Percentiles rank a stretch among this genome's conserved stretches.
Conservation (phyloP, 108 stramenopile species). For the Phaeodactylum tricornutum region DNA sequence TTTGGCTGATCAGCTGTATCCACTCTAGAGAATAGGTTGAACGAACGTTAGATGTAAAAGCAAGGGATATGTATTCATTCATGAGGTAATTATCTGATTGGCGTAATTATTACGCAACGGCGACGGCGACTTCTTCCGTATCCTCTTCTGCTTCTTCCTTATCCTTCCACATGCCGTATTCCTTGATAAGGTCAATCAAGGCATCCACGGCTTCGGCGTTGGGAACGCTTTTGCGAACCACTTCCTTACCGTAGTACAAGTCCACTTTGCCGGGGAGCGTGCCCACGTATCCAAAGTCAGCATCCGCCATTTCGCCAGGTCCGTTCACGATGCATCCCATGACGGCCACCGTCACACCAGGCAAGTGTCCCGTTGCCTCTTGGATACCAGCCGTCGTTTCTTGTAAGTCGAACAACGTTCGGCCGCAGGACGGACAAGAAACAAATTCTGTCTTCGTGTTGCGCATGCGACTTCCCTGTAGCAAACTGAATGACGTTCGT, state of each 20-base stretch:
- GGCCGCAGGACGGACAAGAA: slow-evolving; percentile 94
- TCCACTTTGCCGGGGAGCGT: slow-evolving; percentile 94
- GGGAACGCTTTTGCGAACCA: slow-evolving; percentile 84
- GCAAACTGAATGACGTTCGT: slow-evolving; percentile 73
- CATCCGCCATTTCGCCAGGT: slow-evolving; percentile 97
- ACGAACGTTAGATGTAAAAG: too few relatives aligned
- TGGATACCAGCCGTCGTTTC: slow-evolving; percentile 89
- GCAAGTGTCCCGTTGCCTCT: slow-evolving; percentile 90
- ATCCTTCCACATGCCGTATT: slow-evolving; percentile 92
- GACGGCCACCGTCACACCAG: slow-evolving; percentile 94
- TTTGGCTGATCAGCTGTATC: too few relatives aligned
- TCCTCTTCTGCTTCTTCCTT: slow-evolving; percentile 70
- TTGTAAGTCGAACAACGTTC: slow-evolving; percentile 96
- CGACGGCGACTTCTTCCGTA: slow-evolving; percentile 31
- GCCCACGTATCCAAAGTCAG: slow-evolving; percentile 97
- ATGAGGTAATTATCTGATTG: slow-evolving; percentile 1
- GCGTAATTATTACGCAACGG: slow-evolving; percentile 12
- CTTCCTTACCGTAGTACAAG: slow-evolving; percentile 93
- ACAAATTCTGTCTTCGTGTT: slow-evolving; percentile 98
- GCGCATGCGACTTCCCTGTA: slow-evolving; percentile 95
- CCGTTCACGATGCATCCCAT: slow-evolving; percentile 99
- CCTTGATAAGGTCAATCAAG: slow-evolving; percentile 90
- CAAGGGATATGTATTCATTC: too few relatives aligned
- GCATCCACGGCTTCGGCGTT: slow-evolving; percentile 90
- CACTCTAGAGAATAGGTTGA: too few relatives aligned